Base-by-base conservation (phyloP, 192 early-diverging fungal species). In the Spizellomyces punctatus region DNA sequence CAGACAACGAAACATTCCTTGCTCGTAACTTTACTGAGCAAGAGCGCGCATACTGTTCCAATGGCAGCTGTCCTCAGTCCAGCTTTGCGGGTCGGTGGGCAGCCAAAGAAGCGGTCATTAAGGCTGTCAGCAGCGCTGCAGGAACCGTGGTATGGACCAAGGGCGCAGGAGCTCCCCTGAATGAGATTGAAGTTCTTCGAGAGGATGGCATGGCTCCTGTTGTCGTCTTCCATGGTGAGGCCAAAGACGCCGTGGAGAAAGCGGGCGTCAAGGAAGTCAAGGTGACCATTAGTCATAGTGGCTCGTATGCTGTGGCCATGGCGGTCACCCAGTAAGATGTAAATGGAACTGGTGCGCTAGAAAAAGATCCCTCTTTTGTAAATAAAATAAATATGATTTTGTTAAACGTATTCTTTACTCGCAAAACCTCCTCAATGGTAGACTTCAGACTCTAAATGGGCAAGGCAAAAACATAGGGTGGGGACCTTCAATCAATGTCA, bases 31-130 rank as follows among this genome's bases (percentile, higher is more conserved):
- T 96, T 63, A 98, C 95, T 1, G 21, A 41, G 5, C 73, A 77
- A n/a, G 95, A 96, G 76, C 88, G 89, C 50, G 79, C 74, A 5
- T 95, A 98, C 81, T 98, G 96, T 80, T 54, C 77, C 47, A 62
- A 72, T 42, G 82, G 85, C 2, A 86, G 93, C 10, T 88, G 90
- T 73, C 88, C 91, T 14, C 88, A 89, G 69, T 83, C 93, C 0
- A 94, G 92, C 79, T 95, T 92, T 79, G 91, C 96, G 44, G 96
- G 96, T 60, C 88, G 91, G 42, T 98, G 96, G 96, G 91, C 91
- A 7, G 96, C 96, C 63, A 98, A 98, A 86, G 96, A 98, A 73
- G 93, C 96, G 1, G 93, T 94, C 14, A 85, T 98, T 74, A 98
- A 98, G 87, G 95, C 96, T 12, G 89, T 98, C 22, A 90, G 89